These are phyloP conservation scores for Aspergillus jensenii DNA, from an alignment of 2,329 filamentous ascomycete genomes.

Conservation along the genomic window DNA sequence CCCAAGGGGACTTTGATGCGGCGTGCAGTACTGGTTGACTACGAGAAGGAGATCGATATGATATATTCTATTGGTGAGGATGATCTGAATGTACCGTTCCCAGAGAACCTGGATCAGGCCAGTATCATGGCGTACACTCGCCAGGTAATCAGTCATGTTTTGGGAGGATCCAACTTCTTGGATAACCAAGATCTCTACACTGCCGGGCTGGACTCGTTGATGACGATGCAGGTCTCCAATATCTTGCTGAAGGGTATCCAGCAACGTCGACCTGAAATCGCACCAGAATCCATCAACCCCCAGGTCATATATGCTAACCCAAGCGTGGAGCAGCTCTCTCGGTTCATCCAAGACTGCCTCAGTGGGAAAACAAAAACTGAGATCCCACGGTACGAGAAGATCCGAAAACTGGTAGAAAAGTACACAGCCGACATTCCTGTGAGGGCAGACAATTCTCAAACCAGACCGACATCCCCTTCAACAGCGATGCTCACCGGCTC, in stretches of 20 bases:
- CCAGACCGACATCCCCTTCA: neutral
- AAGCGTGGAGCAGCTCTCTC: too few relatives aligned
- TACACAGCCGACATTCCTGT: constrained; percentile 6
- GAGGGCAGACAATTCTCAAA: neutral
- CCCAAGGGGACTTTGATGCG: constrained; percentile 11
- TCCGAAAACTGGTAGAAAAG: constrained; percentile 2
- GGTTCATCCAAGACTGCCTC: too few relatives aligned
- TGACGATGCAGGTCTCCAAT: constrained; percentile 3
- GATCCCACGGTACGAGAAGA: too few relatives aligned
- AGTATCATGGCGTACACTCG: neutral
- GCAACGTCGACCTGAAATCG: too few relatives aligned
- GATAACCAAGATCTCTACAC: constrained; percentile 5
- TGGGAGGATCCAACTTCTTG: neutral
- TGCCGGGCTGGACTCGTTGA: constrained; percentile 9
- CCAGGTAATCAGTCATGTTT: neutral
- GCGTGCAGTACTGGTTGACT: neutral
- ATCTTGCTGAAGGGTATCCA: neutral
- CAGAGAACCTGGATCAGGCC: neutral
- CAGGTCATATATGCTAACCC: too few relatives aligned
- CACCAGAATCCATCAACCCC: too few relatives aligned
- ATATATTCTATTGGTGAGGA: neutral
- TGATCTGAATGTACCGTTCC: neutral
- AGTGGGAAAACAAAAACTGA: too few relatives aligned
- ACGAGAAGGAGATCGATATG: constrained; percentile 6
- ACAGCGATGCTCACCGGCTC: constrained; percentile 8